phyloP scores from a whole-genome alignment of 805 yeast genomes.

The Kodamaea sagamina region DNA sequence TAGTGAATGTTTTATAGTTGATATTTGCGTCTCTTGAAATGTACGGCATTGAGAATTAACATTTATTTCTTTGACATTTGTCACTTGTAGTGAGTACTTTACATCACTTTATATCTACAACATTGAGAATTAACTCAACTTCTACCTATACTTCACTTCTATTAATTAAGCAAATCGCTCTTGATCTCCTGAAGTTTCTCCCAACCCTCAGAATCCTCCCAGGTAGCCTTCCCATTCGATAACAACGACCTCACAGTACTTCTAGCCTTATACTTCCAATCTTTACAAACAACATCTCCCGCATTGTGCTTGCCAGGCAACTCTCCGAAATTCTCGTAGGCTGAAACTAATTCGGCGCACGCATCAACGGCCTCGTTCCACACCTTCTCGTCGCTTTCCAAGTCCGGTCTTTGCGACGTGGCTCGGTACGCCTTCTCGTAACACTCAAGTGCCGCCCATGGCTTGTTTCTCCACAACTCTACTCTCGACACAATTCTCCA shows the following conservation, averaged over 20 bases:
- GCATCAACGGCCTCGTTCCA: constrained; percentile 83
- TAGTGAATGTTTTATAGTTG: too few species aligned
- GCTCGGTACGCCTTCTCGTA: constrained; percentile 87
- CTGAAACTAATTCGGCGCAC: constrained; percentile 76
- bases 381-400: constrained; percentile 56
- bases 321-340: constrained; percentile 87
- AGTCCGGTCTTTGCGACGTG: constrained; percentile 59
- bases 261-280: constrained; percentile 86
- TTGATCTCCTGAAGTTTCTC: constrained; percentile 57
- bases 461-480: constrained; percentile 80
- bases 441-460: constrained; percentile 85
- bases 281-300: constrained; percentile 83
- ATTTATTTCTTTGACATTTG: too few species aligned
- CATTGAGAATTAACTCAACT: too few species aligned
- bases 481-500: constrained; percentile 88
- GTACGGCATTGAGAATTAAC: too few species aligned
- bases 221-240: constrained; percentile 73
- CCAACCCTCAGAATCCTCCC: constrained; percentile 86
- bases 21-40: too few species aligned
- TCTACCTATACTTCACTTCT: not conserved
- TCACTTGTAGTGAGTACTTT: too few species aligned
- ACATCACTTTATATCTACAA: too few species aligned
- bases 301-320: constrained; percentile 76
- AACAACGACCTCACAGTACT: constrained; percentile 69
- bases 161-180: constrained; percentile 33